Evolutionary conservation across 2,329 filamentous ascomycete genomes (phyloP), one percentile per base, ranked within the genome.

Genomic region (Alternaria arborescens): DNA sequence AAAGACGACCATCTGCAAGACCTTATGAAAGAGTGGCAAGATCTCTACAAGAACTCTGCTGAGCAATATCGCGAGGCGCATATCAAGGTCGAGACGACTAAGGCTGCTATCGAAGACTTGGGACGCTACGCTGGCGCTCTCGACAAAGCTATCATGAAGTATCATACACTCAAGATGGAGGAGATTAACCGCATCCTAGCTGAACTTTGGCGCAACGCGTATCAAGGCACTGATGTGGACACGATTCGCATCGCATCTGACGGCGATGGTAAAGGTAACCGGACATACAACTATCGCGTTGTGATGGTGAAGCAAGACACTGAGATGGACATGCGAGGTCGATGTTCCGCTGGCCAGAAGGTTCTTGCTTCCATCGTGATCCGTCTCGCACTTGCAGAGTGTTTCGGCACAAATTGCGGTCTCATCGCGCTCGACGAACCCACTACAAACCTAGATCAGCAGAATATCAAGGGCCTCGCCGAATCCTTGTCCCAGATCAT

Each of bases 241-340:
- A 95, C 92, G 1, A 97, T 99, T 75, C 86, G 96, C 73, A 98
- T 99, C 80, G 91, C 91, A 41, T 97, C 94, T 18, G 94, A 98
- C 79, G 90, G 89, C 70, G 95, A 98, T 77, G 84, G 84, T 41
- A 87, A 88, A 58, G 89, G 88, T 53, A 93, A 92, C 72, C 89
- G 92, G 71, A 91, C 85, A 64, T 98, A 98, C 85, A 98, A 99
- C 81, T 99, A 99, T 83, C 92, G 95, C 47, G 83, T 99, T 6
- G 94, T 92, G 79, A 99, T 99, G 95, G 89, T 97, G 70, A 99
- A 99, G 82, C 91, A 94, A 76, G 93, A 96, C 73, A 92, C 91
- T 0, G 95, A 99, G 79, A 97, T 99, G 93, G 95, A 99, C 81
- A 99, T 99, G 95, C 92, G 95, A 64, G 96, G 95, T 1, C 92